Base-by-base conservation (phyloP, 805 yeast species). In the Candida khao-thaluensis region DNA sequence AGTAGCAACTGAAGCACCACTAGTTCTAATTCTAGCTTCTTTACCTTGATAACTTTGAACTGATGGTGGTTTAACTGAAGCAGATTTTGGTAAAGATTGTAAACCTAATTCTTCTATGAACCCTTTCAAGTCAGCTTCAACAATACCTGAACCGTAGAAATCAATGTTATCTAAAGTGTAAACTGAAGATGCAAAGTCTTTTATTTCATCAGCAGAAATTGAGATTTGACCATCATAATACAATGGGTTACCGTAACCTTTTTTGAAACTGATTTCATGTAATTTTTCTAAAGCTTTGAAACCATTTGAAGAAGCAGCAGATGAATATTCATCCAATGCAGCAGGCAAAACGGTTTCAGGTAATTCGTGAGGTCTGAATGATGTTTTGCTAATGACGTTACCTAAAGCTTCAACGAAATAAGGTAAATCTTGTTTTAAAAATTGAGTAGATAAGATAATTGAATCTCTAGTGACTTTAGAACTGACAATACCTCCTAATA, bases 391-490 rank as follows among this genome's bases (percentile, higher is more conserved):
- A 41, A 85, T 60, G 41, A 84, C 85, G 54, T 82, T 82, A 56
- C 86, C 91, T 42, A 93, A 69, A 21, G 87, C 85, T 56, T 84
- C 84, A 48, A 91, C 95, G 65, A 79, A 93, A 76, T 81, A 93
- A 44, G 98, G 98, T 58, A 93, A 78, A 62, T 82, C 85, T 67
- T 85, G 86, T 61, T 82, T 81, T 66, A 91, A 76, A 72, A 93
- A 93, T 53, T 77, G 74, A 44, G 98, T 82, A 51, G 78, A 76
- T 57, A 91, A 77, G 46, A 85, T 78, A 49, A 93, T 77, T 54
- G 82, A 73, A 62, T 93, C 98, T 73, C 96, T 84, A 64, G 85
- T 80, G 53, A 88, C 82, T 41, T 59, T 55, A 31, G 95, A 72
- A 35, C 75, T 59, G 64, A 88, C 77, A 44, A 66, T 67, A 60